Evolutionary conservation across 352 stramenopile species (phyloP).

Genomic region (Globisporangium carolinianum): DNA sequence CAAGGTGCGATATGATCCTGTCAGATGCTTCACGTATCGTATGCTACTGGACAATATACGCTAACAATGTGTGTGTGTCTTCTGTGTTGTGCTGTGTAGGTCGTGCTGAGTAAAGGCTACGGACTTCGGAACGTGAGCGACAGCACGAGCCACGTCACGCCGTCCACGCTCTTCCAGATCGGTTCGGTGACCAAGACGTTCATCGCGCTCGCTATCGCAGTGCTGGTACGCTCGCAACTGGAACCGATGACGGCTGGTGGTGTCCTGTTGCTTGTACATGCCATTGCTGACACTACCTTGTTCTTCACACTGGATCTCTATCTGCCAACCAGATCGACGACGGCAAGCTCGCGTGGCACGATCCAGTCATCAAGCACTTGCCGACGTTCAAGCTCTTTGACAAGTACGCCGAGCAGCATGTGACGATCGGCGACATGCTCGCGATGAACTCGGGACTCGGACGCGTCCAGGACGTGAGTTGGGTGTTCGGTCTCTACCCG

Average conservation of each 20-base stretch:
- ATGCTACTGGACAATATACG: neutral
- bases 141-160: conserved; percentile 21
- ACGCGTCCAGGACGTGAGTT: conserved; percentile 16
- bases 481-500: conserved; percentile 26
- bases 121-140: conserved; percentile 31
- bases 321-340: conserved; percentile 27
- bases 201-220: conserved; percentile 33
- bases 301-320: neutral
- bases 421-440: conserved; percentile 42
- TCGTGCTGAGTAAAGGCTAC: conserved; percentile 37
- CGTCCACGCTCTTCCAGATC: conserved; percentile 53
- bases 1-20: conserved; percentile 8
- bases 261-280: neutral
- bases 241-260: too few species aligned
- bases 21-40: conserved; percentile 9
- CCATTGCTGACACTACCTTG: neutral
- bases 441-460: conserved; percentile 55
- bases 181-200: conserved; percentile 66
- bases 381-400: conserved; percentile 43
- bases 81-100: neutral
- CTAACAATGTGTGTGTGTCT: neutral
- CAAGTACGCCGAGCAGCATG: conserved; percentile 46
- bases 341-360: conserved; percentile 38
- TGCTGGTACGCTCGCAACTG: conserved; percentile 16
- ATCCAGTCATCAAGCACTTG: conserved; percentile 51